phyloP scores from a whole-genome alignment of 169 alveolate species.

The Plasmodium inui region DNA sequence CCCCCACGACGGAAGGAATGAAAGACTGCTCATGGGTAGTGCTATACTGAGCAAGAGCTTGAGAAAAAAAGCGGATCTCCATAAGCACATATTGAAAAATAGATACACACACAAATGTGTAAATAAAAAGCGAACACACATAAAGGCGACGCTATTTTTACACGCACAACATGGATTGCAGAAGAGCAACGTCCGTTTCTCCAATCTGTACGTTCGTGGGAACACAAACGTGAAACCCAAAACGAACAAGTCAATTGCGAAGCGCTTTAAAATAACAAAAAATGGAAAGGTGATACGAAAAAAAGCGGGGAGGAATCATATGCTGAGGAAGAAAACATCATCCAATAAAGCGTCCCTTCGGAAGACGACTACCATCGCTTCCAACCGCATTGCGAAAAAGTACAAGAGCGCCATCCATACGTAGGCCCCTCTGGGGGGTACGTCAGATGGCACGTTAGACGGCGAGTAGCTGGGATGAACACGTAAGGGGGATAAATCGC shows the following conservation, averaged over 20 bases:
- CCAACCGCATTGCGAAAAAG: slow-evolving; percentile 21
- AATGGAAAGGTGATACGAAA: slow-evolving; percentile 88
- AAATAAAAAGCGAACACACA: neutral
- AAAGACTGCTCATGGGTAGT: neutral
- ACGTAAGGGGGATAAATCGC: neutral
- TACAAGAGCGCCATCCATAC: slow-evolving; percentile 63
- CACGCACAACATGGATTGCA: neutral
- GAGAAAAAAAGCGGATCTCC: neutral
- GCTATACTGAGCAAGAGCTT: neutral
- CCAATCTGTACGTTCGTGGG: slow-evolving; percentile 67
- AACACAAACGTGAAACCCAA: slow-evolving; percentile 85
- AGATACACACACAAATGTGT: neutral
- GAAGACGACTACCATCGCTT: slow-evolving; percentile 49
- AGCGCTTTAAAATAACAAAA: slow-evolving; percentile 87
- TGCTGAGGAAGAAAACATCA: slow-evolving; percentile 75
- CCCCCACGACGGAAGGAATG: neutral
- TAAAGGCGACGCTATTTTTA: neutral
- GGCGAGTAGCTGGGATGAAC: neutral
- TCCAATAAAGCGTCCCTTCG: slow-evolving; percentile 45
- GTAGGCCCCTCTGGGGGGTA: neutral
- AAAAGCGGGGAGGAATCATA: slow-evolving; percentile 85
- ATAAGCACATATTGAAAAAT: neutral
- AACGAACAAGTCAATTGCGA: slow-evolving; percentile 87
- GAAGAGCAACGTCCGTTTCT: slow-evolving; percentile 16
- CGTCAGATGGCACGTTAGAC: neutral